Evolutionary conservation across 23 red algal genomes (phyloP).

Genomic region (Gracilaria caudata): DNA sequence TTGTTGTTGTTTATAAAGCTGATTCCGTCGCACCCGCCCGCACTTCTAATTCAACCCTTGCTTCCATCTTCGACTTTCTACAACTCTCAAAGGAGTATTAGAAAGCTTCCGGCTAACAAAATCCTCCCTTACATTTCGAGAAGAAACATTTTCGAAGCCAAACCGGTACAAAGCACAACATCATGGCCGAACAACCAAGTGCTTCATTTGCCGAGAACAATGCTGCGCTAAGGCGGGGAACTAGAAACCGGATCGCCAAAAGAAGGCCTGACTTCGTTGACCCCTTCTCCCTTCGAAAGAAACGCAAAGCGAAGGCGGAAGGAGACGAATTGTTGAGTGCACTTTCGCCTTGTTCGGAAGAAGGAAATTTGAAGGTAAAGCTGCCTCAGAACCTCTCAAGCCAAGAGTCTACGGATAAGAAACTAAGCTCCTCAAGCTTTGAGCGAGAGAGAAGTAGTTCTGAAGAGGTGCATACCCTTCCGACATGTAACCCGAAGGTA

Average conservation of each 20-base stretch:
- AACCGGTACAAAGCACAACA: neutral
- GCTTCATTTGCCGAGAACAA: neutral
- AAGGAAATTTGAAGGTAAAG: conserved; percentile 17
- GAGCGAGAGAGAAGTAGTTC: neutral
- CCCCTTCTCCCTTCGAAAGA: conserved; percentile 51
- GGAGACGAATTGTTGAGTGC: conserved; percentile 29
- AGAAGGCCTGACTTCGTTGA: conserved; percentile 44
- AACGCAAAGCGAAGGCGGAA: conserved; percentile 19
- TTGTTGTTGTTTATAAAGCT: conserved; percentile 40
- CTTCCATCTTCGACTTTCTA: neutral
- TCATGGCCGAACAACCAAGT: conserved; percentile 2
- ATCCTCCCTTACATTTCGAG: neutral
- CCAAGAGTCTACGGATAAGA: neutral
- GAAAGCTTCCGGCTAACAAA: neutral
- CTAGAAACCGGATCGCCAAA: conserved; percentile 42
- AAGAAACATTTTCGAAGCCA: neutral
- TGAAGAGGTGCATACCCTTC: conserved; percentile 8
- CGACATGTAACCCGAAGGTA: conserved; percentile 19
- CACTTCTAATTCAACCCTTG: neutral
- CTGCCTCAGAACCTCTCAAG: neutral
- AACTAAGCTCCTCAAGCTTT: neutral
- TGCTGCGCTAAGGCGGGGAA: conserved; percentile 16
- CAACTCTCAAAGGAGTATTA: neutral
- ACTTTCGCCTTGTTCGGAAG: conserved; percentile 29
- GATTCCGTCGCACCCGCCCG: conserved; percentile 5